These are phyloP conservation scores for Amanita exitialis DNA, from an alignment of 768 basidiomycete genomes.

Conservation along the genomic window DNA sequence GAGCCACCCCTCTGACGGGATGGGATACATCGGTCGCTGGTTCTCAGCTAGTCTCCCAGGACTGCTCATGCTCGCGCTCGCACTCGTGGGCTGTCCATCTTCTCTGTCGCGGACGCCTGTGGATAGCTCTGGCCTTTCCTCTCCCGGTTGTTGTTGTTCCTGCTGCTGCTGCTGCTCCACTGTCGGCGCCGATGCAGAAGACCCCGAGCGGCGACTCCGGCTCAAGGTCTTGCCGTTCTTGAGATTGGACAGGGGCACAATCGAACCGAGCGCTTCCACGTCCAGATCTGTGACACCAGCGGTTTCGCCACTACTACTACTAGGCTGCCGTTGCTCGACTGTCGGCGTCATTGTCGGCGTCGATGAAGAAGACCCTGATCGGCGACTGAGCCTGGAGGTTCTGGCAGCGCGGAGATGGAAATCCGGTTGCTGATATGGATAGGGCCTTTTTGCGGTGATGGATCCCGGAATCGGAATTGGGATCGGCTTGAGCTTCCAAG, in stretches of 20 bases:
- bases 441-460: too few species aligned
- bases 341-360: neutral
- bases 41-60: neutral
- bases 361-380: neutral
- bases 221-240: too few species aligned
- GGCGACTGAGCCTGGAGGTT: neutral
- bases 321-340: neutral
- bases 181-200: neutral
- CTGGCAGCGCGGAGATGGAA: too few species aligned
- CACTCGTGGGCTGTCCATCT: neutral
- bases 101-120: too few species aligned
- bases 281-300: too few species aligned
- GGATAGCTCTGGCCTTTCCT: neutral
- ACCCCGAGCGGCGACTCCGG: neutral
- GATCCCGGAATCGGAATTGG: too few species aligned
- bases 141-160: neutral
- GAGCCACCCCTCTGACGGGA: constrained; percentile 1
- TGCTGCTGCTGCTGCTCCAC: neutral
- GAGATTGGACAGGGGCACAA: too few species aligned
- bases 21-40: constrained; percentile 1
- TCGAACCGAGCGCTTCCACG: too few species aligned
- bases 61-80: too few species aligned
- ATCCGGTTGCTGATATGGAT: too few species aligned
- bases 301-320: too few species aligned
- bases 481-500: constrained; percentile 6